Evolutionary conservation across 306 rosid species (phyloP), one percentile per base, ranked within the genome.

Genomic region (Chamaecrista fasciculata): DNA sequence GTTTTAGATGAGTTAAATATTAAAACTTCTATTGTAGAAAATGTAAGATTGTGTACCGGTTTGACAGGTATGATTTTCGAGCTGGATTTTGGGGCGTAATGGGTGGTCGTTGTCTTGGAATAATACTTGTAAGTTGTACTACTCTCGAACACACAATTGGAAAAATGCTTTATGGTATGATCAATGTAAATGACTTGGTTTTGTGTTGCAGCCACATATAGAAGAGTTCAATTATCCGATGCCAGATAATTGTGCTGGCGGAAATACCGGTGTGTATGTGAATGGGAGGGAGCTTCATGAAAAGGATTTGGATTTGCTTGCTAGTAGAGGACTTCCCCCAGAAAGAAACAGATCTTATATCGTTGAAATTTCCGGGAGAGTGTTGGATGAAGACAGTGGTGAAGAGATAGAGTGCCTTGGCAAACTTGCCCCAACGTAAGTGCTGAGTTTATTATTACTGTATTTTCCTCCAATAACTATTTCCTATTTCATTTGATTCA

Each of bases 351-450:
- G 91, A 75, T 95, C 96, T 44, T 95, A 95, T 74, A 89, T 91
- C 36, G 55, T 95, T 44, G 97, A 95, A 64, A 95, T 95, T 64
- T 89, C 97, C 0, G 99, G 99, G 72, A 84, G 91, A 82, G 95
- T 95, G 61, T 85, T 89, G 29, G 95, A 95, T 39, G 97, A 84
- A 80, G 97, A 95, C 80, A 91, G 89, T 0, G 97, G 97, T 28
- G 96, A 89, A 73, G 99, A 95, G 83, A 68, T 87, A 37, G 99
- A 95, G 62, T 57, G 97, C 88, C 99, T 95, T 3, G 99, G 99
- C 50, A 91, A 88, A 82, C 96, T 95, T 12, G 99, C 99, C 20
- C 99, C 99, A 5, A 95, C 99, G 99, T 95, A 83, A 89, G 96
- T 47, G 33, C 63, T 23, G 14, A 16, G 37, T 62, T 57, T 65